Base-by-base conservation (phyloP, 768 basidiomycete genomes). In the Rhizopogon rudus region DNA sequence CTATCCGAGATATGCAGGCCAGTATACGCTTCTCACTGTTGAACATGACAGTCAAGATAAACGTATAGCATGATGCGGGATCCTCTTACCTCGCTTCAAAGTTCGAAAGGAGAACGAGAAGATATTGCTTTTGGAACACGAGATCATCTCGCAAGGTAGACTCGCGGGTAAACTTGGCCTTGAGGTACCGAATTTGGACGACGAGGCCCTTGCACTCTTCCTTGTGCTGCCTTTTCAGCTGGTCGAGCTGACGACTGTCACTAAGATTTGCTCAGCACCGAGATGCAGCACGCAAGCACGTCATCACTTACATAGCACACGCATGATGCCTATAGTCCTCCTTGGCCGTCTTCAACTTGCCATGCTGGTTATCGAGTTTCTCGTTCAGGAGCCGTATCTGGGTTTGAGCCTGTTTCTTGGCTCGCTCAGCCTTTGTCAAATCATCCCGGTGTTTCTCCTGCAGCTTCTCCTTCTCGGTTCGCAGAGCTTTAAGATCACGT, bases 191-290 rank as follows among this genome's bases (percentile, higher is more conserved):
- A 56, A 97, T 93, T 68, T 97, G 93, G 7, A 91, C 82, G 48
- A 98, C 84, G 17, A 98, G 75, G 8, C 93, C 92, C 65, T 93
- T 94, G 75, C 89, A 88, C 66, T 98, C 93, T 58, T 83, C 82
- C 59, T 88, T 91, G 66, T 93, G 91, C 67, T 83, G 85, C 2
- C 72, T 61, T 60, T 79, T 84, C 59, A 91, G 63, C 12, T 74
- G 72, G 3, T 76, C 74, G 5, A 91, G 59, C 63, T 84, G 80
- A 14, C 61, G 64, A 5, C 79, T 76, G 57, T 88, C 81, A 17
- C 85, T 86, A 54, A 20, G 22, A 14, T 33, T 51, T 28, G 20
- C 29, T 12, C 8, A 39, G 58, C 25, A 43, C 53, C 62, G 45
- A 29, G 42, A 12, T 2, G 28, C 43, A 10, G 6, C 33, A 41